phyloP scores from a whole-genome alignment of 495 filamentous ascomycete genomes.

The Recurvomyces mirabilis region DNA sequence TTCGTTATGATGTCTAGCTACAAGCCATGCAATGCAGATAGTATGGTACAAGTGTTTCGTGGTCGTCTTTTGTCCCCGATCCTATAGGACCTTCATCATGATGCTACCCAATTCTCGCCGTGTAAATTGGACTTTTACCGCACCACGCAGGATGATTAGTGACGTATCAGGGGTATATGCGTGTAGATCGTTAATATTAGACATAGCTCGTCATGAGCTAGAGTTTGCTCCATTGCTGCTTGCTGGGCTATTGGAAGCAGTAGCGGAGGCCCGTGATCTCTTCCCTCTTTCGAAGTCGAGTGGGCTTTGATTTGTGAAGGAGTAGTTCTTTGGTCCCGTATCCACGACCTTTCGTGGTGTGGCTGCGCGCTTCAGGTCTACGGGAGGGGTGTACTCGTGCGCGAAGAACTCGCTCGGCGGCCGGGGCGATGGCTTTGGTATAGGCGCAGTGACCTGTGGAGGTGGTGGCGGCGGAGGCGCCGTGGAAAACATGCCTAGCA shows the following conservation, averaged over 20 bases:
- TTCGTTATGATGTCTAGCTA: too few relatives aligned
- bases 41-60: too few relatives aligned
- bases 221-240: too few relatives aligned
- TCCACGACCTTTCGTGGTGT: conserved; percentile 9
- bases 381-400: conserved; percentile 25
- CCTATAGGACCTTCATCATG: too few relatives aligned
- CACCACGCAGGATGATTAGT: too few relatives aligned
- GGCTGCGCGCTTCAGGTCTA: conserved; percentile 7
- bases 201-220: too few relatives aligned
- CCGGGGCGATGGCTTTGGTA: conserved; percentile 3
- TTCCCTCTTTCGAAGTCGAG: conserved; percentile 15
- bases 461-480: background rate
- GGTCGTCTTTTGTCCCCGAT: too few relatives aligned
- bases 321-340: conserved; percentile 17
- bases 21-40: too few relatives aligned
- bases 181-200: too few relatives aligned
- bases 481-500: conserved; percentile 6
- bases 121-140: too few relatives aligned
- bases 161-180: background rate
- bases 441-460: background rate
- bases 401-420: conserved; percentile 11
- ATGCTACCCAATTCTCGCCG: too few relatives aligned
- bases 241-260: conserved; percentile 2
- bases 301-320: conserved; percentile 18
- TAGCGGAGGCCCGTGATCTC: background rate